Base-by-base conservation (phyloP, 305 asterid species). In the Lippia alba region DNA sequence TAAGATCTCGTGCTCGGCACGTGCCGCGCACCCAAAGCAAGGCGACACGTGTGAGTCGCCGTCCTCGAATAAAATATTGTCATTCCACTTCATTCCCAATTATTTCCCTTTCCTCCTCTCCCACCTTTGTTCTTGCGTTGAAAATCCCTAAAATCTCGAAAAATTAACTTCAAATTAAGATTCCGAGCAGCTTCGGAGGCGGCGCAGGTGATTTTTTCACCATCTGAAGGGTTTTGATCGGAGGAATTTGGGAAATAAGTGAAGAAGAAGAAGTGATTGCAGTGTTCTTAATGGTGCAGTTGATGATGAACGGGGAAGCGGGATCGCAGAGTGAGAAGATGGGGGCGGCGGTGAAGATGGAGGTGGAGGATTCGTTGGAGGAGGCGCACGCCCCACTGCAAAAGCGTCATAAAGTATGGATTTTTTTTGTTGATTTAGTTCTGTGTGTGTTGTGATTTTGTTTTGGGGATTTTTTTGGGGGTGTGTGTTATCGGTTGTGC, bases 351-450 rank as follows among this genome's bases (percentile, higher is more conserved):
- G 91, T 89, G 80, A 87, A 93, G 85, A 69, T 81, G 83, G 97
- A 91, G 75, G 67, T 80, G 33, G 97, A 89, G 59, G 96, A 93
- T 77, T 61, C 80, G 14, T 59, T 86, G 68, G 95, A 91, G 65
- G 98, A 90, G 50, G 90, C 86, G 76, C 79, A 86, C 50, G 86
- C 81, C 15, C 96, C 91, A 20, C 78, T 86, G 55, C 75, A 74
- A 54, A 93, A 93, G 74, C 96, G 98, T 61, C 78, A 83, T 72
- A 93, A 84, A 71, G 90, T 85, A 85, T 15, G 30, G 30, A 60
- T 41, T 58, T 49, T 71, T 74, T 67, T 54, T 69, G 3, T 49
- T 70, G 36, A 7, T 48, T 46, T 8, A 15, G 20, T 71, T 59
- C 8, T 48, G 49, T 44, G 0, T 44, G 49, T 48, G 54, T n/a